Percentiles rank a stretch among this genome's conserved stretches.
Evolutionary conservation across 2,329 filamentous ascomycete species (phyloP).

Genomic region (Diplodia corticola): DNA sequence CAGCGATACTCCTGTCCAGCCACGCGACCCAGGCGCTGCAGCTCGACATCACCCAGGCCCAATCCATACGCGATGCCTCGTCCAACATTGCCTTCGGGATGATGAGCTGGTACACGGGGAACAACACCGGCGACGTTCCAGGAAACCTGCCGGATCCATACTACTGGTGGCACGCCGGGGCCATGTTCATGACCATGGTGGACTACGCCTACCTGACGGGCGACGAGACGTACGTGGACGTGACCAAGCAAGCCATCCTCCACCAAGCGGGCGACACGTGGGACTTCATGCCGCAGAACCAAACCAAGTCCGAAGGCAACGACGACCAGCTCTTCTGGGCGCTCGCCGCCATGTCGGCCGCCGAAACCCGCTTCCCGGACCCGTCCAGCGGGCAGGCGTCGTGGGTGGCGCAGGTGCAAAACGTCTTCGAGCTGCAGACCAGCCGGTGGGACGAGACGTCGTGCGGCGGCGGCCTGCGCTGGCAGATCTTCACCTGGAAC

Average conservation of each 20-base stretch:
- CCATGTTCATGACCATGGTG: conserved; percentile 62
- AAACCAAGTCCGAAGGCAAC: conserved; percentile 46
- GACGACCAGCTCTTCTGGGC: conserved; percentile 62
- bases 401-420: conserved; percentile 47
- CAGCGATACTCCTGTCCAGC: background rate
- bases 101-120: conserved; percentile 64
- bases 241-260: conserved; percentile 55
- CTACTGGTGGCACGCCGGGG: conserved; percentile 72
- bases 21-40: background rate
- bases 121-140: conserved; percentile 56
- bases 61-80: conserved; percentile 46
- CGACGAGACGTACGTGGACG: conserved; percentile 68
- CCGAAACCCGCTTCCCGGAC: conserved; percentile 51
- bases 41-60: background rate
- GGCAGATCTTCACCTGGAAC: conserved; percentile 39
- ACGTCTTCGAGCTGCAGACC: conserved; percentile 41
- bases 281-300: conserved; percentile 34
- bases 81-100: conserved; percentile 35
- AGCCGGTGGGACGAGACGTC: conserved; percentile 32
- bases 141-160: conserved; percentile 55
- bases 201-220: conserved; percentile 86
- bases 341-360: conserved; percentile 57
- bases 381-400: conserved; percentile 42
- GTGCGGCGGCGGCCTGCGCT: conserved; percentile 39
- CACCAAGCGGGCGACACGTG: conserved; percentile 34